Evolutionary conservation across 78 protist species (phyloP), one percentile per base, ranked within the genome.

Genomic region (Speleostelium caveatum): DNA sequence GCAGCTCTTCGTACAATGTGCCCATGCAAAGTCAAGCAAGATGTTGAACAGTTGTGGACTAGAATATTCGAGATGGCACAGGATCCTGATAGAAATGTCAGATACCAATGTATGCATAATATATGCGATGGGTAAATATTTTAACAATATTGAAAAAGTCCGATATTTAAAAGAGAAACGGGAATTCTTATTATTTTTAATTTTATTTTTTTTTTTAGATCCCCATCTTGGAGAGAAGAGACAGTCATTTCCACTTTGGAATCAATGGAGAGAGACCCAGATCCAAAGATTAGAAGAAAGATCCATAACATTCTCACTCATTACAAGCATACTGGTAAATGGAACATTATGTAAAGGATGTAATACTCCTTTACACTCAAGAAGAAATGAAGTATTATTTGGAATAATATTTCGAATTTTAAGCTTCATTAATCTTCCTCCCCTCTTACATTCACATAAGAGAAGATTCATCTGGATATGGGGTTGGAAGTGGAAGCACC

Each of bases 111-210:
- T n/a, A 69, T 89, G 65, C 94, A 89, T 33, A 71, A 75, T 42
- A 19, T 75, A 2, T 89, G 94, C 62, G 94, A 89, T 65, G 94
- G 94, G 6, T n/a, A n/a, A n/a, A n/a, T n/a, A n/a, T n/a, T n/a
- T n/a, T n/a, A n/a, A n/a, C n/a, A n/a, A n/a, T n/a, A n/a, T n/a
- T n/a, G n/a, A n/a, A n/a, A n/a, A n/a, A n/a, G n/a, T n/a, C n/a
- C n/a, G n/a, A n/a, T n/a, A n/a, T n/a, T n/a, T n/a, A n/a, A n/a
- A n/a, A n/a, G n/a, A n/a, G n/a, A n/a, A n/a, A n/a, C n/a, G n/a
- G n/a, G n/a, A n/a, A n/a, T n/a, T n/a, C n/a, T n/a, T n/a, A n/a
- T n/a, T n/a, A n/a, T n/a, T n/a, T n/a, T n/a, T n/a, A n/a, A n/a
- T n/a, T n/a, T n/a, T n/a, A n/a, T n/a, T n/a, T n/a, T n/a, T n/a